These are phyloP conservation scores for Schwanniomyces polymorphus DNA, from an alignment of 805 yeast genomes.

Conservation along the genomic window DNA sequence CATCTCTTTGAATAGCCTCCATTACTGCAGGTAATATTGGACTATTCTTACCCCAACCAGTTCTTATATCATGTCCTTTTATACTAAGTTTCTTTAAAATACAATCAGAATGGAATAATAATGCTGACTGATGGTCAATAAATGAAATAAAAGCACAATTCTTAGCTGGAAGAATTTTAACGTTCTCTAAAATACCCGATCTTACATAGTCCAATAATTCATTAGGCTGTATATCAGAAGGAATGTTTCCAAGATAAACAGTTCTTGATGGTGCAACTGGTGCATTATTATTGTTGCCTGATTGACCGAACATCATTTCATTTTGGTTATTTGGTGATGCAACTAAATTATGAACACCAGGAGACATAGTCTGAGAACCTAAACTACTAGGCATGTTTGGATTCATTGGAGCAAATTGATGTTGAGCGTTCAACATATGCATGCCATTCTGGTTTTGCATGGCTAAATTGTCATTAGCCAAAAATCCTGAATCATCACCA, in stretches of 20 bases:
- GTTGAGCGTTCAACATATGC: constrained; percentile 9
- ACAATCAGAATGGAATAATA: constrained; percentile 91
- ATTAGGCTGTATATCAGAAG: constrained; percentile 74
- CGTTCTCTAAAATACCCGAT: constrained; percentile 83
- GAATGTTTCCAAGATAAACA: constrained; percentile 86
- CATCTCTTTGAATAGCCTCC: constrained; percentile 75
- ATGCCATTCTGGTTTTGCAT: constrained; percentile 6
- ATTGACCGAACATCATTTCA: constrained; percentile 6
- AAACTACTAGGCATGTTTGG: constrained; percentile 1
- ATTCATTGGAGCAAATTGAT: constrained; percentile 3
- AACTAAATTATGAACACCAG: constrained; percentile 2
- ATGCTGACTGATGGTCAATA: constrained; percentile 83
- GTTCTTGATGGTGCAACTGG: constrained; percentile 71
- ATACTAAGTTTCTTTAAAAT: constrained; percentile 79
- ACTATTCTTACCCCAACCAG: constrained; percentile 91
- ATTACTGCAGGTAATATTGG: constrained; percentile 73
- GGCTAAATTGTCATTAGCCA: constrained; percentile 12
- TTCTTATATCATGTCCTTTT: constrained; percentile 75
- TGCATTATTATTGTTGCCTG: constrained; percentile 6
- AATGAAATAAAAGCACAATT: constrained; percentile 90
- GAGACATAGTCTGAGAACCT: not conserved
- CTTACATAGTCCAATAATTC: constrained; percentile 88
- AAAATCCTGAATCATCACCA: constrained; percentile 18
- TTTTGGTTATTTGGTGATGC: constrained; percentile 5
- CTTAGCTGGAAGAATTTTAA: constrained; percentile 76